These are phyloP conservation scores for Aspergillus phoenicis DNA, from an alignment of 2,329 filamentous ascomycete genomes.

Conservation along the genomic window DNA sequence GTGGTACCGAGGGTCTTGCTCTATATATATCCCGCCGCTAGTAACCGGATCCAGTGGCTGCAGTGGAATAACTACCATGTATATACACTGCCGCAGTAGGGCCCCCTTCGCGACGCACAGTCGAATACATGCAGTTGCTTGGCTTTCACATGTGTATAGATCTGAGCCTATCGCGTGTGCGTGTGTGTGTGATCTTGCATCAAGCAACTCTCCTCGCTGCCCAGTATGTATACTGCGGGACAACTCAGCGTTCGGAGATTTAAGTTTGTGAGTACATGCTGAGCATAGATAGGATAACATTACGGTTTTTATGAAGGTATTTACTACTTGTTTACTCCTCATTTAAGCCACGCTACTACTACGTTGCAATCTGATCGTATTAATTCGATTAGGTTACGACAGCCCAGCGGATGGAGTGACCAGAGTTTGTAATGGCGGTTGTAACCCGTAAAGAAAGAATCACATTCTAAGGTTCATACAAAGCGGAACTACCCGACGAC, in stretches of 20 bases:
- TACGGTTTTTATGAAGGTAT: no score
- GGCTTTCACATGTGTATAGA: background rate
- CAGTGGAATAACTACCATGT: background rate
- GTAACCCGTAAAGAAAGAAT: background rate
- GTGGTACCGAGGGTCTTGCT: background rate
- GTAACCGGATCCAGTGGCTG: background rate
- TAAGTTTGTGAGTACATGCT: background rate
- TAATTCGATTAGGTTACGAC: background rate
- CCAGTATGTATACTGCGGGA: background rate
- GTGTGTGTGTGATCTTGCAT: background rate
- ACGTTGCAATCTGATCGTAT: no score
- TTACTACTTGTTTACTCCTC: no score
- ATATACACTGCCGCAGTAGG: background rate
- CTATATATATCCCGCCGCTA: constrained; percentile 1
- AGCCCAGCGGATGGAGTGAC: background rate
- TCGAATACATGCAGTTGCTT: background rate
- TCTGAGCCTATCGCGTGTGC: background rate
- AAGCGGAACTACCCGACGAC: background rate
- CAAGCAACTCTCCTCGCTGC: background rate
- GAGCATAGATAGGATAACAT: no score
- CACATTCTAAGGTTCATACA: background rate
- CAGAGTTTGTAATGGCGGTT: background rate
- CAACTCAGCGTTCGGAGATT: background rate
- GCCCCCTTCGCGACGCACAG: background rate
- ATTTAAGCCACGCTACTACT: no score